Evolutionary conservation across 192 early-diverging fungal species (phyloP).

Genomic region (Entomortierella lignicola): DNA sequence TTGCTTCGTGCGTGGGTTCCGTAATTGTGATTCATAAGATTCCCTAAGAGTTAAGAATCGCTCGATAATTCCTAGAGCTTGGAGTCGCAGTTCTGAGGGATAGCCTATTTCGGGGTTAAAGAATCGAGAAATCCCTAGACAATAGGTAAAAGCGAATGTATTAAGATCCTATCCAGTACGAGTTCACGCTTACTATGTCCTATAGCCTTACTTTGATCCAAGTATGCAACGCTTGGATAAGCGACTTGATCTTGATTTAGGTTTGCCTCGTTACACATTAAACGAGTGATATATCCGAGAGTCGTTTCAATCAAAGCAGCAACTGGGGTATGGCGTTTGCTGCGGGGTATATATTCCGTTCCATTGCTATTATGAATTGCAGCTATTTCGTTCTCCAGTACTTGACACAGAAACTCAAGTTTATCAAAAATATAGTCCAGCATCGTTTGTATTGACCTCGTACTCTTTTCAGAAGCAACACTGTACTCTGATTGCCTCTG

Average conservation of each 20-base stretch:
- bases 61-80: constrained; percentile 13
- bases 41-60: constrained; percentile 21
- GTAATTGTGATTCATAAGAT: background rate
- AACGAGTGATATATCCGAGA: constrained; percentile 12
- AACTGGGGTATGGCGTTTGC: background rate
- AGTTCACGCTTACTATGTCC: background rate
- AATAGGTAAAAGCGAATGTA: background rate
- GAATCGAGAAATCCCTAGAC: constrained; percentile 27
- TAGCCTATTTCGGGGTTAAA: constrained; percentile 3
- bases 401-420: constrained; percentile 4
- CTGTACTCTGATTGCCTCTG: constrained; percentile 4
- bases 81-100: constrained; percentile 9
- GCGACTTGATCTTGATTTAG: too few species aligned
- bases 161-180: background rate
- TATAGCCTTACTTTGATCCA: constrained; percentile 32
- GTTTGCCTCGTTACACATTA: constrained; percentile 8
- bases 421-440: constrained; percentile 19
- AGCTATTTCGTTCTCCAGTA: constrained; percentile 8
- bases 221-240: constrained; percentile 10
- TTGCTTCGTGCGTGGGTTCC: background rate
- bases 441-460: constrained; percentile 5
- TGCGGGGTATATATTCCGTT: background rate
- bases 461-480: background rate
- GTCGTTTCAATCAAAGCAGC: constrained; percentile 7
- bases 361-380: background rate